Conservation (phyloP, 306 rosid genomes). For the Pueraria montana region DNA sequence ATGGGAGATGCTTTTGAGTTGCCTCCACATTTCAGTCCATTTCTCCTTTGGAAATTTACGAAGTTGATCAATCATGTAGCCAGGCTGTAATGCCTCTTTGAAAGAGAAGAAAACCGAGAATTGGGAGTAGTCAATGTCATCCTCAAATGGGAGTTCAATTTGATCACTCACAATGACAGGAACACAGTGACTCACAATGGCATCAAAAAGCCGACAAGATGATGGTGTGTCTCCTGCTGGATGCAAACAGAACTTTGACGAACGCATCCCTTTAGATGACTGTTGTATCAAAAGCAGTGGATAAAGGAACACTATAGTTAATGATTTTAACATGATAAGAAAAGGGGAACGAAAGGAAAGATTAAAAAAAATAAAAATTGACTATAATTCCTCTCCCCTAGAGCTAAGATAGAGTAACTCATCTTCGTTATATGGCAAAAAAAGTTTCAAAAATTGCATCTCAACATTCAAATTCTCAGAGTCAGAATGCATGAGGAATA, state of each 20-base stretch:
- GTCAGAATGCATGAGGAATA: slow-evolving; percentile 20
- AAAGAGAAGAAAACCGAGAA: slow-evolving; percentile 91
- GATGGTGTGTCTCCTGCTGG: slow-evolving; percentile 99
- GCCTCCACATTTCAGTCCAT: slow-evolving; percentile 94
- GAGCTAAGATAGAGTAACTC: slow-evolving; percentile 24
- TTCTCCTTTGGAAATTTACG: slow-evolving; percentile 75
- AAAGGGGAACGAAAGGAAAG: slow-evolving; percentile 4
- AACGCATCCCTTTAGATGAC: slow-evolving; percentile 92
- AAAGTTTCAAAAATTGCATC: slow-evolving; percentile 43
- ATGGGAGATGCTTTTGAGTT: slow-evolving; percentile 73
- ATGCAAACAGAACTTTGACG: slow-evolving; percentile 92
- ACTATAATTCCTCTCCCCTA: slow-evolving; percentile 8
- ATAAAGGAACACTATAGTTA: slow-evolving; percentile 45
- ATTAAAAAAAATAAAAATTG: background rate
- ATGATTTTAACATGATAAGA: slow-evolving; percentile 38
- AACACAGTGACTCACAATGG: slow-evolving; percentile 95
- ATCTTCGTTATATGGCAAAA: background rate
- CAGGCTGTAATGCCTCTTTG: slow-evolving; percentile 88
- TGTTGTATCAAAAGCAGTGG: slow-evolving; percentile 53
- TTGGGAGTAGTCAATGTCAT: slow-evolving; percentile 83
- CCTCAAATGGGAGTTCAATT: slow-evolving; percentile 98
- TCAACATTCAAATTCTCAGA: slow-evolving; percentile 22
- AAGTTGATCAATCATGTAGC: slow-evolving; percentile 78
- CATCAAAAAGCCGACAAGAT: slow-evolving; percentile 97
- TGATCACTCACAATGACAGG: slow-evolving; percentile 96